Conservation (phyloP, 768 basidiomycete species). For the Naematelia encephala region DNA sequence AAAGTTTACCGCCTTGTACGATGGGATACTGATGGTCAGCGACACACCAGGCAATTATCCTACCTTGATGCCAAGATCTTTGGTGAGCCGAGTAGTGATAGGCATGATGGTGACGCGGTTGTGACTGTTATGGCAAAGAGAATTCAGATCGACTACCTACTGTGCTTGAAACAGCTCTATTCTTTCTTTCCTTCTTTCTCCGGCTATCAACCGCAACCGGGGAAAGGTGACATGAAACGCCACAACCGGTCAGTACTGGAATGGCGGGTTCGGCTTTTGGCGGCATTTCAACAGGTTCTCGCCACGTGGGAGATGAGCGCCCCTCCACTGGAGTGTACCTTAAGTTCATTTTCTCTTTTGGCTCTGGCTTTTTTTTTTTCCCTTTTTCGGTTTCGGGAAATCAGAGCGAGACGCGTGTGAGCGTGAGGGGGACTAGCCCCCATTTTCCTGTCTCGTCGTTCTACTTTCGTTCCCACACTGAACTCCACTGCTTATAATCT, state of each 20-base stretch:
- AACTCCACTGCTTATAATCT: neutral
- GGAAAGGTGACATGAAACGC: too few relatives aligned
- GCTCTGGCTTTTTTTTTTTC: neutral
- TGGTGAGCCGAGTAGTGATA: constrained; percentile 35
- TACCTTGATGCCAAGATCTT: constrained; percentile 33
- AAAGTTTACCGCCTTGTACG: constrained; percentile 33
- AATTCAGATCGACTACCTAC: too few relatives aligned
- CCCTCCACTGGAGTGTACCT: too few relatives aligned
- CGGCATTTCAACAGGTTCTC: too few relatives aligned
- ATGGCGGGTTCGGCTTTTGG: too few relatives aligned
- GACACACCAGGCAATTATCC: neutral
- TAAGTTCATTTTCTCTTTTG: too few relatives aligned
- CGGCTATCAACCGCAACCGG: too few relatives aligned
- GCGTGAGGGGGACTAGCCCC: neutral
- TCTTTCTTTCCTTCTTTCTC: too few relatives aligned
- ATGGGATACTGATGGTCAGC: constrained; percentile 32
- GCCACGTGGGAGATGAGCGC: too few relatives aligned
- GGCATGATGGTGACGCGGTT: constrained; percentile 24
- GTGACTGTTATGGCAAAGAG: too few relatives aligned
- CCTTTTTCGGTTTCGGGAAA: neutral
- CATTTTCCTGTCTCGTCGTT: neutral
- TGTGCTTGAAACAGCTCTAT: too few relatives aligned
- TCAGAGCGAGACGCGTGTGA: neutral
- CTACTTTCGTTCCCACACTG: neutral
- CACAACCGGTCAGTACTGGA: too few relatives aligned